Base-by-base conservation (phyloP, 176 grass and related monocot species). In the Aegilops sharonensis region DNA sequence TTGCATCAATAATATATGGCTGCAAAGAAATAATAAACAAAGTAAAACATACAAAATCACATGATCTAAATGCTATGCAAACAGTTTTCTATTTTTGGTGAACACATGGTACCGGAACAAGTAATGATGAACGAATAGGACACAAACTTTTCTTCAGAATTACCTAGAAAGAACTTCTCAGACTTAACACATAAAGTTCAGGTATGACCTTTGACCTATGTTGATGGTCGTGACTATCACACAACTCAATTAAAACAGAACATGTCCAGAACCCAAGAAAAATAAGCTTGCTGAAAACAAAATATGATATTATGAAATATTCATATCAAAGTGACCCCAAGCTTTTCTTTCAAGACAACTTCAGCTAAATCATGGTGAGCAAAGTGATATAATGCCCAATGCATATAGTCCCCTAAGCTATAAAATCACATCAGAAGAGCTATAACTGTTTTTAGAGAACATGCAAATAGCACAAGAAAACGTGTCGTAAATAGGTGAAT, bases 1-100 rank as follows among this genome's bases (percentile, higher is more conserved):
- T 63, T 63, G 36, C 21, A 80, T 98, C 92, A 32, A 94, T 82
- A 82, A 98, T 80, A 89, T 98, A 98, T 43, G 84, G 60, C 96
- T 98, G 90, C 52, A 68, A 73, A 23, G 30, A 66, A 77, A 34
- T 64, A 30, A 80, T 72, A 68, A 89, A 62, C 35, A 66, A 40
- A 72, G 45, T 23, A 77, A 57, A 80, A 80, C 50, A 79, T 21
- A 79, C 11, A 3, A 60, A 61, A 17, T 18, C 40, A 50, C 17
- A 5, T 4, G 8, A 82, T 2, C 2, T n/a, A 75, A 68, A 56
- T 67, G 60, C 8, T 65, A 81, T 36, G 50, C 36, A 57, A 30
- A 75, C 18, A 75, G 25, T 25, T 75, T 68, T 65, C 11, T 39
- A 25, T 68, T 68, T 31, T 69, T 69, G 47, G 64, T 59, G 50